phyloP scores from a whole-genome alignment of 352 stramenopile genomes.

The Phytophthora pinifolia region DNA sequence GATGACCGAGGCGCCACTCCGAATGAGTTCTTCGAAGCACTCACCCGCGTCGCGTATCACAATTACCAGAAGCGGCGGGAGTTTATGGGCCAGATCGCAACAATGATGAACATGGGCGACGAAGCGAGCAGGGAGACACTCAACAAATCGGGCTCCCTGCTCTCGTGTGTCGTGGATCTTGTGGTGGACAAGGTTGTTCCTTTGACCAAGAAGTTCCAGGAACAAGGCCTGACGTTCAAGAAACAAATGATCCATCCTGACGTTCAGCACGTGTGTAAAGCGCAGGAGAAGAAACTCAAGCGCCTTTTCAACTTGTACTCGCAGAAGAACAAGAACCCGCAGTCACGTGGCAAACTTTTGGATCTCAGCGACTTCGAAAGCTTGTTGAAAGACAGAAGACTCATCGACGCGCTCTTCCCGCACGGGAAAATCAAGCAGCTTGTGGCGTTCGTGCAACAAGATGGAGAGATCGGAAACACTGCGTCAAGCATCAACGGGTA shows the following conservation, averaged over 20 bases:
- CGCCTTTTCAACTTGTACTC: constrained; percentile 72
- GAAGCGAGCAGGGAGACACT: constrained; percentile 14
- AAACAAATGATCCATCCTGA: constrained; percentile 82
- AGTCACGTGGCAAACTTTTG: constrained; percentile 69
- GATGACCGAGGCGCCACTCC: constrained; percentile 68
- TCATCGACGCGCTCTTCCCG: constrained; percentile 76
- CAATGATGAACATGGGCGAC: constrained; percentile 32
- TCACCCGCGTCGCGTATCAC: constrained; percentile 69
- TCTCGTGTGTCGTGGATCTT: constrained; percentile 55
- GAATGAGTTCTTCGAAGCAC: constrained; percentile 81
- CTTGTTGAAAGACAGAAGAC: constrained; percentile 64
- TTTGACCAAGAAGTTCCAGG: constrained; percentile 76
- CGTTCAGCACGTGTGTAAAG: constrained; percentile 73
- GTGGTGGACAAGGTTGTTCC: constrained; percentile 68
- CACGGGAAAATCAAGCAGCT: constrained; percentile 76
- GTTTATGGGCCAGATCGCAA: constrained; percentile 35
- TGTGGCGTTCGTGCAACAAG: constrained; percentile 76
- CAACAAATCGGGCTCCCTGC: constrained; percentile 21
- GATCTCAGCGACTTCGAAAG: constrained; percentile 72
- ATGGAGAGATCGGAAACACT: constrained; percentile 49
- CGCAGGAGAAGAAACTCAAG: constrained; percentile 79
- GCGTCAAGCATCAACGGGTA: constrained; percentile 44
- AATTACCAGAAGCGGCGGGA: constrained; percentile 69
- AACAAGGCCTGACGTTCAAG: constrained; percentile 83
- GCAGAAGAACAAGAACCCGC: constrained; percentile 73